Evolutionary conservation across 192 early-diverging fungal species (phyloP), one percentile per base, ranked within the genome.

Genomic region (Chytriomyces sp.): DNA sequence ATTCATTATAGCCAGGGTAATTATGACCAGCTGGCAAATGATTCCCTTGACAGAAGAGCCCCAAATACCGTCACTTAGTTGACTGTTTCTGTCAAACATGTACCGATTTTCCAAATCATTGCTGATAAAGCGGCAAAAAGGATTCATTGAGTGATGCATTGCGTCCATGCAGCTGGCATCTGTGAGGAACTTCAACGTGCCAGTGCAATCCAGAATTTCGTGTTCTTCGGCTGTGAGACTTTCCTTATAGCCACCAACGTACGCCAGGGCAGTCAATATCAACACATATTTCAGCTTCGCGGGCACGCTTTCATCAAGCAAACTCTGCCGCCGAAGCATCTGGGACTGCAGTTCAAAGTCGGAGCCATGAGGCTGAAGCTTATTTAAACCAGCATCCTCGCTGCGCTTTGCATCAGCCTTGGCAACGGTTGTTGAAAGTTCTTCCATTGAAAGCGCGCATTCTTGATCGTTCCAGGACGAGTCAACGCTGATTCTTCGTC

Each of bases 11-110:
- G 69, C 77, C 9, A 78, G 3, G 23, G 43, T n/a, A 18, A 72
- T 48, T 16, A 78, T 43, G 9, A 78, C 53, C 9, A 60, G 11
- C 44, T 78, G 72, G 48, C 67, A 62, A 50, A 49, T 26, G 45
- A 78, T 78, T 13, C 77, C 77, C 63, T 75, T 75, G 20, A 75
- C 73, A 11, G 63, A 66, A 3, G 60, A 66, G 26, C 60, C 60
- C 73, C 73, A 75, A 75, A 75, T 65, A 5, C 46, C 66, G 64
- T 75, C 18, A 20, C 46, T 48, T 4, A 48, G 23, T 50, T 75
- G 64, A 24, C 66, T n/a, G 48, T 75, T 75, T 16, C 48, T 50
- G 18, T 75, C 73, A 24, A 49, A 48, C n/a, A 75, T 53, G 45
- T 75, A 75, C 35, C 73, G 8, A 7, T 11, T 8, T 75, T 75